phyloP scores from a whole-genome alignment of 2,329 filamentous ascomycete genomes.

The Ophidiomyces ophidiicola region DNA sequence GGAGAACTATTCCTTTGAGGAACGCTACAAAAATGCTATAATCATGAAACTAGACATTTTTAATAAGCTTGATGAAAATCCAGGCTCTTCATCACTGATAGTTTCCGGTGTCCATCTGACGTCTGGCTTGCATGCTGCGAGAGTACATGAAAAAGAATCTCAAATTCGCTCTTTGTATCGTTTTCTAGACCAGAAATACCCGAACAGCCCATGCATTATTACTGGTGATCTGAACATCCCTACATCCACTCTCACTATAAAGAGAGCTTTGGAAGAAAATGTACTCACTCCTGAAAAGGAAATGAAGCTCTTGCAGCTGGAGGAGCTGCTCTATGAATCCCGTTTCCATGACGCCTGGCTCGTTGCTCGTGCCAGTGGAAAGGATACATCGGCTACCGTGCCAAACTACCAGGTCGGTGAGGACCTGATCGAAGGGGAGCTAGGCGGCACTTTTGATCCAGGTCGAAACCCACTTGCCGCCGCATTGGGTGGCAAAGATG shows the following conservation, averaged over 20 bases:
- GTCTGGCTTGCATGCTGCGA: conserved; percentile 47
- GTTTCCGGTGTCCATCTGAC: conserved; percentile 51
- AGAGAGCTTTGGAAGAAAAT: conserved; percentile 41
- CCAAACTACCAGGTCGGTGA: conserved; percentile 17
- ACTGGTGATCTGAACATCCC: conserved; percentile 55
- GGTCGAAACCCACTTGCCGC: conserved; percentile 45
- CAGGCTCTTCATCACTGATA: conserved; percentile 29
- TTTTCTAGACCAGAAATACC: conserved; percentile 35
- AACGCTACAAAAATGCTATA: conserved; percentile 47
- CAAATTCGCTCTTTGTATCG: conserved; percentile 43
- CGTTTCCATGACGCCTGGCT: conserved; percentile 45
- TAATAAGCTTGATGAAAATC: conserved; percentile 21
- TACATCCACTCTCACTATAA: conserved; percentile 47
- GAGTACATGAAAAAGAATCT: conserved; percentile 44
- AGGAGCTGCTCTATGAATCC: conserved; percentile 35
- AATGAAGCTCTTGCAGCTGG: conserved; percentile 35
- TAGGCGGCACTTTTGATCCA: conserved; percentile 55
- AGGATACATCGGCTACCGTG: conserved; percentile 31
- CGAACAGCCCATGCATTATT: conserved; percentile 42
- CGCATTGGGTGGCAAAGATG: conserved; percentile 38
- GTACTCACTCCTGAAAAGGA: conserved; percentile 42
- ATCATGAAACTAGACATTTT: conserved; percentile 36
- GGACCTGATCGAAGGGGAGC: conserved; percentile 45
- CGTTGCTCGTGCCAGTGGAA: conserved; percentile 34
- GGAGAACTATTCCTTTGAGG: conserved; percentile 42